Percentiles rank a stretch among this genome's conserved stretches.
Evolutionary conservation across 495 filamentous ascomycete genomes (phyloP).

Genomic region (Friedmanniomyces simplex): DNA sequence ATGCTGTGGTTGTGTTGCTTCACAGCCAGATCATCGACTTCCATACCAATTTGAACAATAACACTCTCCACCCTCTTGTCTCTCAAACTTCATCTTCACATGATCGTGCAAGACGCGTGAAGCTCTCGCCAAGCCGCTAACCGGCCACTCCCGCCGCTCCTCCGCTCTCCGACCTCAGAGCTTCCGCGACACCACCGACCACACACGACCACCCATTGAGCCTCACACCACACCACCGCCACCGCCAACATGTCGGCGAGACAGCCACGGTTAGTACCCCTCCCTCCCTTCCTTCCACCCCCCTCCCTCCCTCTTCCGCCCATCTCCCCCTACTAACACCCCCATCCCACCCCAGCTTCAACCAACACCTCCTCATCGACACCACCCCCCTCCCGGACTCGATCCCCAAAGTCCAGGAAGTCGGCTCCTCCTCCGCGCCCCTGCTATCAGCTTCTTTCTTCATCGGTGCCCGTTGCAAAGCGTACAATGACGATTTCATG

Average conservation of each 20-base stretch:
- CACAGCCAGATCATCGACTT: background rate
- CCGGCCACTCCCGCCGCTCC: slow-evolving; percentile 14
- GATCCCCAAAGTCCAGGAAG: slow-evolving; percentile 83
- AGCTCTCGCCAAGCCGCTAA: slow-evolving; percentile 18
- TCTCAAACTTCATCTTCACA: too few species aligned
- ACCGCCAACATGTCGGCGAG: slow-evolving; percentile 31
- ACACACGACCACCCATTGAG: background rate
- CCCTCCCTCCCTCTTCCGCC: too few species aligned
- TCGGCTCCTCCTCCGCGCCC: slow-evolving; percentile 84
- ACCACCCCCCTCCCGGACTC: slow-evolving; percentile 85
- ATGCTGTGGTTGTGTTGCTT: background rate
- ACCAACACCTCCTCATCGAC: slow-evolving; percentile 84
- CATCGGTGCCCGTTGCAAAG: slow-evolving; percentile 86
- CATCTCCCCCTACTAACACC: too few species aligned
- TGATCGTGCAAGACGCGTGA: slow-evolving; percentile 14
- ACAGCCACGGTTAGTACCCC: slow-evolving; percentile 37
- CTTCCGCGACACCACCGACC: background rate
- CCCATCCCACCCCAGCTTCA: slow-evolving; percentile 55
- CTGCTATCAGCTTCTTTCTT: slow-evolving; percentile 89
- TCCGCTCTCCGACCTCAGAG: slow-evolving; percentile 26
- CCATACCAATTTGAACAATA: too few species aligned
- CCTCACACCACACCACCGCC: background rate
- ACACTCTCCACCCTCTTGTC: too few species aligned
- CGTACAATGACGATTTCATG: slow-evolving; percentile 99
- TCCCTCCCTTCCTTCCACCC: too few species aligned